A percentile compares a stretch with the other conserved stretches of the same genome.
phyloP scores from a whole-genome alignment of 2,329 filamentous ascomycete genomes.

The Ascochyta lentis region DNA sequence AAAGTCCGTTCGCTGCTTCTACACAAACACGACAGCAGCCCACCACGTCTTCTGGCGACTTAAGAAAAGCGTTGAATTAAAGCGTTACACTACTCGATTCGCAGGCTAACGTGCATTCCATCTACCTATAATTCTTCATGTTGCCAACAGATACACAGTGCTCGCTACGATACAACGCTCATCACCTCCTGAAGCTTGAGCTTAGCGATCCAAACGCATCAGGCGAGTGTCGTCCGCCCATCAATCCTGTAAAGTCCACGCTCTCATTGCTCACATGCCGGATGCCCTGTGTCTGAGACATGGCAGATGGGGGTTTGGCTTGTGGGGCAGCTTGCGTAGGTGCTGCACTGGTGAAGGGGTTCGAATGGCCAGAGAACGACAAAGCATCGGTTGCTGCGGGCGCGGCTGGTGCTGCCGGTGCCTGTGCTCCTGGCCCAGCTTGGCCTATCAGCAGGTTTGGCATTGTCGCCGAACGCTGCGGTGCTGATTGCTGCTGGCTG shows the following conservation, averaged over 20 bases:
- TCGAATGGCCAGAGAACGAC: slow-evolving; percentile 32
- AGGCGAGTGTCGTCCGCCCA: slow-evolving; percentile 74
- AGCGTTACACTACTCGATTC: slow-evolving; percentile 1
- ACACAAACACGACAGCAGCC: not conserved
- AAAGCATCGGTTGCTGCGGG: slow-evolving; percentile 30
- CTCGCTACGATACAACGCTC: not conserved
- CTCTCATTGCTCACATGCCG: slow-evolving; percentile 72
- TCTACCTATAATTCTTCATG: not conserved
- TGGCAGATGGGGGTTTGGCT: slow-evolving; percentile 64
- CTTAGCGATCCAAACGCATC: slow-evolving; percentile 81
- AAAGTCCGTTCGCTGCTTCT: not conserved
- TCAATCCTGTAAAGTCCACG: slow-evolving; percentile 66
- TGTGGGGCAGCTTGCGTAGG: slow-evolving; percentile 48
- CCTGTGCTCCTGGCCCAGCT: slow-evolving; percentile 21
- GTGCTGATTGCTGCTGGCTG: slow-evolving; percentile 12
- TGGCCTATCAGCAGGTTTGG: slow-evolving; percentile 18
- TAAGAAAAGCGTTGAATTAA: slow-evolving; percentile 8
- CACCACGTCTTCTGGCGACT: not conserved
- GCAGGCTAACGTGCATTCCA: not conserved
- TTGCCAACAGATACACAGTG: not conserved
- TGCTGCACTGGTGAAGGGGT: slow-evolving; percentile 54
- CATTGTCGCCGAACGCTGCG: slow-evolving; percentile 21
- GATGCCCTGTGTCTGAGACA: slow-evolving; percentile 28
- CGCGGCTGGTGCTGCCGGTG: slow-evolving; percentile 37
- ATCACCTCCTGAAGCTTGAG: slow-evolving; percentile 54